Percentiles rank a stretch among this genome's conserved stretches.
phyloP scores from a whole-genome alignment of 108 stramenopile genomes.

The Epithemia pelagica region DNA sequence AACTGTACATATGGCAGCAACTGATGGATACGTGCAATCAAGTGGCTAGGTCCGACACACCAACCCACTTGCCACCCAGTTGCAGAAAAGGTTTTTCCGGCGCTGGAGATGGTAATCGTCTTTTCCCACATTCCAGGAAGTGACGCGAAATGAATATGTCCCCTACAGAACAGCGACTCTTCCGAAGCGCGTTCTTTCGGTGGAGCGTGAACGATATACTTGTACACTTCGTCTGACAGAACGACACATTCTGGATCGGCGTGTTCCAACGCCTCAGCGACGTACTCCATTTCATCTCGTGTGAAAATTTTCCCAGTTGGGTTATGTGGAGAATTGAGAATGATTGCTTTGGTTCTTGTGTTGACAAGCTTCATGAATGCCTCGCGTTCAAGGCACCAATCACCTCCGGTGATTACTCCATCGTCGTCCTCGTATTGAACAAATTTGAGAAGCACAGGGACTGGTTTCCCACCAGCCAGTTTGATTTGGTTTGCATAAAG shows the following conservation, averaged over 20 bases:
- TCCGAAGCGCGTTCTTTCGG: constrained; percentile 31
- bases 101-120: constrained; percentile 93
- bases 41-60: constrained; percentile 82
- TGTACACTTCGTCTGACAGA: constrained; percentile 97
- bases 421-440: constrained; percentile 38
- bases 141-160: constrained; percentile 84
- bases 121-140: constrained; percentile 88
- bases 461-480: constrained; percentile 76
- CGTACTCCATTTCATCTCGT: constrained; percentile 75
- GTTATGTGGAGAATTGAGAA: constrained; percentile 98
- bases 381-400: constrained; percentile 78
- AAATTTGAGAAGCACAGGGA: constrained; percentile 75
- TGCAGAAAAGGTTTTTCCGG: constrained; percentile 97
- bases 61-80: constrained; percentile 99
- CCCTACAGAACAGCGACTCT: constrained; percentile 44
- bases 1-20: constrained; percentile 93
- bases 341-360: constrained; percentile 79
- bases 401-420: constrained; percentile 46
- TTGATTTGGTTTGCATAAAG: constrained; percentile 82
- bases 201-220: constrained; percentile 91
- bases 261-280: constrained; percentile 70
- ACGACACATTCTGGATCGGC: constrained; percentile 74
- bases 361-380: constrained; percentile 69
- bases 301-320: constrained; percentile 97
- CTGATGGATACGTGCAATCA: constrained; percentile 70